These are phyloP conservation scores for Brachypodium distachyon DNA, from an alignment of 202 grass and related monocot species.

Conservation along the genomic window DNA sequence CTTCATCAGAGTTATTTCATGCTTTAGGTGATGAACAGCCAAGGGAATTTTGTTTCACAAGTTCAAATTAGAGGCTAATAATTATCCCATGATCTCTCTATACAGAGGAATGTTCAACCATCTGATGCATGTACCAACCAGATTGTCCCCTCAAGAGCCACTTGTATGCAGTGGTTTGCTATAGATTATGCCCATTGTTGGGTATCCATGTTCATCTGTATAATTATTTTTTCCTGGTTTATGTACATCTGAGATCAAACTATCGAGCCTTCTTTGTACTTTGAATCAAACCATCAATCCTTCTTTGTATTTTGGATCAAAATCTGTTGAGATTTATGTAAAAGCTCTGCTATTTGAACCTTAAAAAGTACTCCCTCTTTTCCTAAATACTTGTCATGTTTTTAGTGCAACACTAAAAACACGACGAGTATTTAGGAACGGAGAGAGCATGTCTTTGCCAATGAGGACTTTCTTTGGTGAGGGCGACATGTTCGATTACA, in stretches of 20 bases:
- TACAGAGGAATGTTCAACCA: not conserved
- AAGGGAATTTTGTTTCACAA: constrained; percentile 3
- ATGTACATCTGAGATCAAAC: not conserved
- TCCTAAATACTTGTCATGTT: too few relatives aligned
- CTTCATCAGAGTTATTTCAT: not conserved
- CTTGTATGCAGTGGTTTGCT: not conserved
- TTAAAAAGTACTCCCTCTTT: too few relatives aligned
- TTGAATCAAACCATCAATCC: not conserved
- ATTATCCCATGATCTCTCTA: not conserved
- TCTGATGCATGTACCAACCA: not conserved
- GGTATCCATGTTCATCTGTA: constrained; percentile 3
- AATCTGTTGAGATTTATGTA: too few relatives aligned
- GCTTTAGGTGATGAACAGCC: constrained; percentile 3
- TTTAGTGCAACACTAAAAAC: too few relatives aligned
- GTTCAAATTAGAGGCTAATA: not conserved
- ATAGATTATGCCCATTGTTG: not conserved
- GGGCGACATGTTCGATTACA: too few relatives aligned
- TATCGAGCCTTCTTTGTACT: not conserved
- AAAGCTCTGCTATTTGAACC: too few relatives aligned
- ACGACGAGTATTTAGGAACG: too few relatives aligned
- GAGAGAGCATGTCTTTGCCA: too few relatives aligned
- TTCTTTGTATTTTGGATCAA: not conserved
- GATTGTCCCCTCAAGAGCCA: not conserved
- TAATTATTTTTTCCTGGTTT: not conserved
- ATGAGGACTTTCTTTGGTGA: too few relatives aligned